Conservation (phyloP, 1,284 basidiomycete genomes). For the Ustilago sp. region DNA sequence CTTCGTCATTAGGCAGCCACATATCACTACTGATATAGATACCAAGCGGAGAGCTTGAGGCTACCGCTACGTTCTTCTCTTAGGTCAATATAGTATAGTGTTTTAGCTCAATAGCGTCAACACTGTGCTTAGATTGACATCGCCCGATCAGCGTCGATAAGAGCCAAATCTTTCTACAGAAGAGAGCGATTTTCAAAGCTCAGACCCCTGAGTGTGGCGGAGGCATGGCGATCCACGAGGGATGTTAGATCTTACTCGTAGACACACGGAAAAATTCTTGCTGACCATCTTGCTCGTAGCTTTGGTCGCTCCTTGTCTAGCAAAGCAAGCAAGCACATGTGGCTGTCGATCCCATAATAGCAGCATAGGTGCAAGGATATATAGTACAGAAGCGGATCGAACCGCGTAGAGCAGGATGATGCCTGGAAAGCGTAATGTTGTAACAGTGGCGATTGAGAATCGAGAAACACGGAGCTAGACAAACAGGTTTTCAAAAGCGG, state of each 20-base stretch:
- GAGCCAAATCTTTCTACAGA: background rate
- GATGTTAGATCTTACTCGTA: background rate
- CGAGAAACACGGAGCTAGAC: background rate
- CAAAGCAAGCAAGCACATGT: background rate
- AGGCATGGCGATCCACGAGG: slow-evolving; percentile 9
- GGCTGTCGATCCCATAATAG: background rate
- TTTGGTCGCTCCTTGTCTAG: background rate
- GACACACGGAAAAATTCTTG: background rate
- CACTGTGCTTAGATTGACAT: too few relatives aligned
- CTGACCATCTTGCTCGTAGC: background rate
- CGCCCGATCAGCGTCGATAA: too few relatives aligned
- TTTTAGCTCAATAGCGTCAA: too few relatives aligned
- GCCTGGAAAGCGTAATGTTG: background rate
- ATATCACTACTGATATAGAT: too few relatives aligned
- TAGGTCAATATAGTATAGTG: too few relatives aligned
- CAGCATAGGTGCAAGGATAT: background rate
- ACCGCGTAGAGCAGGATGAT: background rate
- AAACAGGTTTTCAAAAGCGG: background rate
- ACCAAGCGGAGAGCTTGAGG: too few relatives aligned
- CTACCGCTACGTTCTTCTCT: too few relatives aligned
- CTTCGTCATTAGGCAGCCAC: too few relatives aligned
- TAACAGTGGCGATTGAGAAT: background rate
- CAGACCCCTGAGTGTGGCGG: slow-evolving; percentile 6
- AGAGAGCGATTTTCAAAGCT: background rate
- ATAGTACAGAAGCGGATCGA: slow-evolving; percentile 13